Evolutionary conservation across 805 yeast species (phyloP).

Genomic region (Metschnikowia kunwiensis): DNA sequence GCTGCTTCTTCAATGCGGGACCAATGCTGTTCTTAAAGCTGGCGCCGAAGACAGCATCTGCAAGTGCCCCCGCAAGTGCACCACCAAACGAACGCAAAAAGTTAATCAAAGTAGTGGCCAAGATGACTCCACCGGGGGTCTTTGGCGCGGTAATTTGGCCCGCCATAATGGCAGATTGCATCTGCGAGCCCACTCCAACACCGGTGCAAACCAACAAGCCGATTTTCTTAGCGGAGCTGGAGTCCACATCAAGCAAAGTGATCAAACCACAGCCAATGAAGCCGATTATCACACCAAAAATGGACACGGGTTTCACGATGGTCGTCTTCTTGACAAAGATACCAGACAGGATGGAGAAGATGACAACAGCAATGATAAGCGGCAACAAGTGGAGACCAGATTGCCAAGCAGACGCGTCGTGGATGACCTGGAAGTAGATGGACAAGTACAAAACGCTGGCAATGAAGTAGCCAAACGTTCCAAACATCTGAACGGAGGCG

Average conservation of each 20-base stretch:
- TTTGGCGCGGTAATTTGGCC: slow-evolving; percentile 52
- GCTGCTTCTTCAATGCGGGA: slow-evolving; percentile 10
- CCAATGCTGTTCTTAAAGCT: slow-evolving; percentile 18
- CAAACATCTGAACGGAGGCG: slow-evolving; percentile 14
- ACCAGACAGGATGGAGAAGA: slow-evolving; percentile 38
- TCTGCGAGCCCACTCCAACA: slow-evolving; percentile 43
- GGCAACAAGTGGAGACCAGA: slow-evolving; percentile 49
- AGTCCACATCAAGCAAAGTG: slow-evolving; percentile 37
- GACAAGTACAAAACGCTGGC: slow-evolving; percentile 29
- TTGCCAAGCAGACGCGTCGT: slow-evolving; percentile 37
- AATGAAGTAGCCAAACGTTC: slow-evolving; percentile 21
- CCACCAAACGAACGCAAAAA: slow-evolving; percentile 47
- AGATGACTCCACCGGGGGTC: slow-evolving; percentile 46
- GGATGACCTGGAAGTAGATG: slow-evolving; percentile 50
- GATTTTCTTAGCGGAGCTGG: slow-evolving; percentile 35
- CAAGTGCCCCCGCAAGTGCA: slow-evolving; percentile 41
- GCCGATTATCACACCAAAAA: slow-evolving; percentile 34
- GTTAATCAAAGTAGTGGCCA: slow-evolving; percentile 45
- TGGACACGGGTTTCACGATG: slow-evolving; percentile 39
- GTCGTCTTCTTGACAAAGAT: slow-evolving; percentile 35
- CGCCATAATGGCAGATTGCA: slow-evolving; percentile 45
- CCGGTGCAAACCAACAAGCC: slow-evolving; percentile 49
- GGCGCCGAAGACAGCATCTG: slow-evolving; percentile 40
- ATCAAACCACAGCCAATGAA: slow-evolving; percentile 46
- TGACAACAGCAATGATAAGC: slow-evolving; percentile 36